phyloP scores from a whole-genome alignment of 1,139 yeast genomes.

The Hemisphaericaspora subhashii region DNA sequence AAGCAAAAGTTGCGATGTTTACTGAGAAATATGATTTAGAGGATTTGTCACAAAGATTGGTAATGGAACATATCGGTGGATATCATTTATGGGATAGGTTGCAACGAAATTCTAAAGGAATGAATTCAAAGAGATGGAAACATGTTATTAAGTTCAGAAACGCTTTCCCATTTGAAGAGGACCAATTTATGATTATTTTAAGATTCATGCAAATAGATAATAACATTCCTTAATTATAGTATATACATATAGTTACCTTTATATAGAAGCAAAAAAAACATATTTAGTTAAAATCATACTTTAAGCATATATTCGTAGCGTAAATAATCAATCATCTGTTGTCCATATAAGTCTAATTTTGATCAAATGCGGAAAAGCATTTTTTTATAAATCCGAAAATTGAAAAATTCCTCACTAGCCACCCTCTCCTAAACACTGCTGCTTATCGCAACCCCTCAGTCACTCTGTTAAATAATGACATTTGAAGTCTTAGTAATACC shows the following conservation, averaged over 20 bases:
- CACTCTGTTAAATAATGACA: conserved; percentile 12
- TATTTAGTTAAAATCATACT: too few species aligned
- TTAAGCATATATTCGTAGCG: too few species aligned
- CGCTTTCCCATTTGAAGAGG: conserved; percentile 41
- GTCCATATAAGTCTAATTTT: too few species aligned
- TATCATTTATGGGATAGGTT: conserved; percentile 46
- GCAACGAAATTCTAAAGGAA: conserved; percentile 32
- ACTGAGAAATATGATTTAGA: conserved; percentile 22
- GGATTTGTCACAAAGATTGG: conserved; percentile 17
- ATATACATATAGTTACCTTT: background rate
- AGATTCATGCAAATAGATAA: conserved; percentile 30
- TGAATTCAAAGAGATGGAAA: conserved; percentile 49
- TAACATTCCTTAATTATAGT: conserved; percentile 10
- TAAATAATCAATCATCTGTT: too few species aligned
- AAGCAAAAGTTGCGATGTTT: conserved; percentile 18
- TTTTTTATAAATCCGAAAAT: too few species aligned
- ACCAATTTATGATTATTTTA: conserved; percentile 43
- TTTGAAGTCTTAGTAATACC: conserved; percentile 26
- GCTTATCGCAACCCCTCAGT: too few species aligned
- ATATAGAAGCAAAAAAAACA: too few species aligned
- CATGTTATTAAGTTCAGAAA: conserved; percentile 43
- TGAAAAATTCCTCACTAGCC: too few species aligned
- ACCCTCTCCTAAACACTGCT: too few species aligned
- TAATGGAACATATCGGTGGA: conserved; percentile 39
- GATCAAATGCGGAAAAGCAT: too few species aligned